Conservation (phyloP, 352 stramenopile species). For the Phytophthora chlamydospora region DNA sequence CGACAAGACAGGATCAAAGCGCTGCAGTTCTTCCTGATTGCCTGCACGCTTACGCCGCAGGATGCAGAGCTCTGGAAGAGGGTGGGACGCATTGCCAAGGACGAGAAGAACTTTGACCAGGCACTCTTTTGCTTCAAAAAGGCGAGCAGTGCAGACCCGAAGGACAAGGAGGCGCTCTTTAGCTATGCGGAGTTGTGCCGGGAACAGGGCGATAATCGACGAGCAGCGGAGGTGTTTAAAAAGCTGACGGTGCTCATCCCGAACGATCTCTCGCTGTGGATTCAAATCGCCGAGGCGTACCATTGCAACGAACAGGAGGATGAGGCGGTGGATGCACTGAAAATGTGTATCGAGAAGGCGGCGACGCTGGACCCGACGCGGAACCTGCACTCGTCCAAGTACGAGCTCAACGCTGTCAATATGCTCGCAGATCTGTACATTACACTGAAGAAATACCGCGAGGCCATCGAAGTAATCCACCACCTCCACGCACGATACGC, state of each 20-base stretch:
- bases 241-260: slow-evolving; percentile 76
- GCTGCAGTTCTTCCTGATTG: slow-evolving; percentile 88
- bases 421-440: slow-evolving; percentile 90
- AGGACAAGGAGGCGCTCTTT: slow-evolving; percentile 83
- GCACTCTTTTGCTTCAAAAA: slow-evolving; percentile 89
- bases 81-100: slow-evolving; percentile 84
- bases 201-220: slow-evolving; percentile 78
- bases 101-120: slow-evolving; percentile 88
- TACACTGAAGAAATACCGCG: slow-evolving; percentile 82
- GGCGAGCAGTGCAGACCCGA: slow-evolving; percentile 76
- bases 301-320: slow-evolving; percentile 89
- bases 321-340: slow-evolving; percentile 82
- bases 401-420: slow-evolving; percentile 88
- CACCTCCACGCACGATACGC: slow-evolving; percentile 74
- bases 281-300: slow-evolving; percentile 87
- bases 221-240: slow-evolving; percentile 82
- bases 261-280: slow-evolving; percentile 83
- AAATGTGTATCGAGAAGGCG: slow-evolving; percentile 85
- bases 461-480: slow-evolving; percentile 83
- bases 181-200: slow-evolving; percentile 83
- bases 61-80: slow-evolving; percentile 88
- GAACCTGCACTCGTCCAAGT: slow-evolving; percentile 73
- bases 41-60: slow-evolving; percentile 80
- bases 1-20: slow-evolving; percentile 81
- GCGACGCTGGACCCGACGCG: slow-evolving; percentile 58